Evolutionary conservation across 306 rosid species (phyloP).

Genomic region (Gastrolobium bilobum): DNA sequence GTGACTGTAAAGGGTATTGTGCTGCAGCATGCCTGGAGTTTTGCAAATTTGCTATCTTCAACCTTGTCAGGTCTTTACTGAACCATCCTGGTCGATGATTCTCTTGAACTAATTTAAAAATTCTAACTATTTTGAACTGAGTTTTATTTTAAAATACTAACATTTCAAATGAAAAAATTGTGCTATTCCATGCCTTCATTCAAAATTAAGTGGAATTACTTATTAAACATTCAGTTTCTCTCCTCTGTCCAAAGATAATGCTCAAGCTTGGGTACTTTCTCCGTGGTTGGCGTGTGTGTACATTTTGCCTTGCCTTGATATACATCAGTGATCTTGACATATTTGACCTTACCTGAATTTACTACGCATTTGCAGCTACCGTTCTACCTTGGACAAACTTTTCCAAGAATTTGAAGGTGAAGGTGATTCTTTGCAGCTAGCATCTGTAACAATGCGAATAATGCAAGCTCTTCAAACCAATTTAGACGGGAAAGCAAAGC

Average conservation of each 20-base stretch:
- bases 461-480: slow-evolving; percentile 92
- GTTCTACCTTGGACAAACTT: slow-evolving; percentile 85
- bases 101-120: slow-evolving; percentile 12
- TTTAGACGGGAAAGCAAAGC: slow-evolving; percentile 66
- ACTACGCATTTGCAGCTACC: slow-evolving; percentile 65
- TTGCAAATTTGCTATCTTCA: neutral
- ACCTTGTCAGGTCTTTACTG: neutral
- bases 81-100: slow-evolving; percentile 1
- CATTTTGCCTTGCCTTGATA: neutral
- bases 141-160: slow-evolving; percentile 2
- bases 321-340: neutral
- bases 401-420: slow-evolving; percentile 76
- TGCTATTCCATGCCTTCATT: neutral
- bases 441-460: slow-evolving; percentile 79
- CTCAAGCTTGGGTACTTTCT: neutral
- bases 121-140: slow-evolving; percentile 3
- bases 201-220: slow-evolving; percentile 5
- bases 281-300: neutral
- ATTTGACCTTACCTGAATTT: slow-evolving; percentile 28
- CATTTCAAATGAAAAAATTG: slow-evolving; percentile 1
- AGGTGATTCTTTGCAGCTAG: slow-evolving; percentile 71
- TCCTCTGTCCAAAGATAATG: neutral
- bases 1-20: slow-evolving; percentile 6
- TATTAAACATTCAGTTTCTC: slow-evolving; percentile 12
- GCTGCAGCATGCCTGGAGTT: neutral